A percentile compares a stretch with the other conserved stretches of the same genome.
Conservation (phyloP, 768 basidiomycete genomes). For the Russula sp. region DNA sequence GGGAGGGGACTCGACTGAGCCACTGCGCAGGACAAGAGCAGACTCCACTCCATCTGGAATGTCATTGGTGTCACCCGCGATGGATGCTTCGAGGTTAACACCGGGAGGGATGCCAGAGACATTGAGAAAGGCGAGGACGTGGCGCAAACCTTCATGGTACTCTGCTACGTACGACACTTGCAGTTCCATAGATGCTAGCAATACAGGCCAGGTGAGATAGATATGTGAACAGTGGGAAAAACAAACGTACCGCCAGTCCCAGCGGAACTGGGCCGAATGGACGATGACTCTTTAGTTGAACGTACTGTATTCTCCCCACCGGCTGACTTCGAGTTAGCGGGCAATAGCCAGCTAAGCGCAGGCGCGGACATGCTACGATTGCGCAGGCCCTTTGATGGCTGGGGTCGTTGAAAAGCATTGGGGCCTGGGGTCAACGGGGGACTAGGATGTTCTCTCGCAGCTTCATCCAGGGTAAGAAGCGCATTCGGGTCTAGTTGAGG, state of each 20-base stretch:
- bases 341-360: slow-evolving; percentile 36
- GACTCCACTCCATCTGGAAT: slow-evolving; percentile 5
- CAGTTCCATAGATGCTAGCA: slow-evolving; percentile 30
- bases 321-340: slow-evolving; percentile 29
- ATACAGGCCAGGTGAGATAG: background rate
- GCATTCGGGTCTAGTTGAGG: slow-evolving; percentile 20
- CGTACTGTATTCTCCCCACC: slow-evolving; percentile 30
- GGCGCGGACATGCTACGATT: slow-evolving; percentile 41
- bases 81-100: slow-evolving; percentile 62
- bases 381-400: slow-evolving; percentile 34
- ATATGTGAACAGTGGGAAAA: background rate
- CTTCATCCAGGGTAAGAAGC: slow-evolving; percentile 40
- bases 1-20: slow-evolving; percentile 52
- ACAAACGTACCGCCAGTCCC: slow-evolving; percentile 32
- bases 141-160: slow-evolving; percentile 81
- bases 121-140: slow-evolving; percentile 72
- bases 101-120: slow-evolving; percentile 49
- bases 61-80: slow-evolving; percentile 47
- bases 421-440: slow-evolving; percentile 34
- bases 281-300: slow-evolving; percentile 26
- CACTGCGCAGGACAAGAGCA: slow-evolving; percentile 58
- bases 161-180: slow-evolving; percentile 61
- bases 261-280: slow-evolving; percentile 35
- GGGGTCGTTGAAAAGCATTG: slow-evolving; percentile 37
- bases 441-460: slow-evolving; percentile 41